phyloP scores from a whole-genome alignment of 192 early-diverging fungal genomes.

The Rhizoclosmatium sp. region DNA sequence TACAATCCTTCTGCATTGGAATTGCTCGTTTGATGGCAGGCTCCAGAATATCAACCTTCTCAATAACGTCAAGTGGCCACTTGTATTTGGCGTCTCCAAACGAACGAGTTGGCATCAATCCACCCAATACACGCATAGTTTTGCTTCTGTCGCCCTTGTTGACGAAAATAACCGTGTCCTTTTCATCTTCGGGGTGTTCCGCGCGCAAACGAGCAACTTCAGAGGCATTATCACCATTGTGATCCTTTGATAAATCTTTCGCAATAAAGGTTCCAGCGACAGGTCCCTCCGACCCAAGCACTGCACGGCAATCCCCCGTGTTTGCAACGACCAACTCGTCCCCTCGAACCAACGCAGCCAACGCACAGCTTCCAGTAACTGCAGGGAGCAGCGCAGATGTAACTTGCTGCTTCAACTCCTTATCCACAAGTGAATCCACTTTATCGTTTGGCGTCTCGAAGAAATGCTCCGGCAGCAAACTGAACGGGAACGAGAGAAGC shows the following conservation, averaged over 20 bases:
- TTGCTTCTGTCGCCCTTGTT: not conserved
- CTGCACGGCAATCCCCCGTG: constrained; percentile 59
- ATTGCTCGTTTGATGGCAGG: constrained; percentile 10
- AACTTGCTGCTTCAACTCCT: constrained; percentile 2
- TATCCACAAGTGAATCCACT: not conserved
- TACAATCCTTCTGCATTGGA: constrained; percentile 27
- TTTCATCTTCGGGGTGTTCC: constrained; percentile 58
- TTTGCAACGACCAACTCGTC: constrained; percentile 55
- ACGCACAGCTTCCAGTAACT: constrained; percentile 55
- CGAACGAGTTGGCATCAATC: constrained; percentile 59
- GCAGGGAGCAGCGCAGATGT: constrained; percentile 44
- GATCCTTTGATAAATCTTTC: constrained; percentile 17
- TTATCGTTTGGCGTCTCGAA: constrained; percentile 7
- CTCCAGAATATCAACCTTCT: constrained; percentile 18
- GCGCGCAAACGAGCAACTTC: constrained; percentile 52
- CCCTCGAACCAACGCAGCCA: constrained; percentile 53
- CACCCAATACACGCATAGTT: constrained; percentile 54
- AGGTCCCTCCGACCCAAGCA: constrained; percentile 44
- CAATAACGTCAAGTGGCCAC: constrained; percentile 44
- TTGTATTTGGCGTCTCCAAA: constrained; percentile 64
- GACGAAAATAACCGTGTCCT: constrained; percentile 48
- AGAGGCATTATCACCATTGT: constrained; percentile 4
- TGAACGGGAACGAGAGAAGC: constrained; percentile 19
- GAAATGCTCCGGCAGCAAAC: constrained; percentile 13
- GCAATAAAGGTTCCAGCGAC: constrained; percentile 3